Conservation (phyloP, 1,284 basidiomycete genomes). For the Anthracocystis walkeri region DNA sequence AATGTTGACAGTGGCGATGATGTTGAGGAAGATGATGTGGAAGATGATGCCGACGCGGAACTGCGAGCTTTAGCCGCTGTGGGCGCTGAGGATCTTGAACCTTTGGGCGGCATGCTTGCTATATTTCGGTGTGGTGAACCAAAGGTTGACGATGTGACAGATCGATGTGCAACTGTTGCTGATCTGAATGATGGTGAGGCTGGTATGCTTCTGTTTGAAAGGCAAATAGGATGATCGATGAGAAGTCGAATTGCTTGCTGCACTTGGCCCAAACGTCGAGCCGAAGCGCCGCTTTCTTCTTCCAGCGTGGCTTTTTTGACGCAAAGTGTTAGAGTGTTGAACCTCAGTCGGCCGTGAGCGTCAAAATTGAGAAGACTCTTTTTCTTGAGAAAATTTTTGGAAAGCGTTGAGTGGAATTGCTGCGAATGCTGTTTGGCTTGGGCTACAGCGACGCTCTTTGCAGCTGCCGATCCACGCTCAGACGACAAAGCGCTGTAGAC, state of each 20-base stretch:
- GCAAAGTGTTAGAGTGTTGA: conserved; percentile 10
- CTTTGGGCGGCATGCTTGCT: conserved; percentile 42
- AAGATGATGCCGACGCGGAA: conserved; percentile 23
- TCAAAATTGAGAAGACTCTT: neutral
- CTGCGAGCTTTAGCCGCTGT: conserved; percentile 22
- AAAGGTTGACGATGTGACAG: neutral
- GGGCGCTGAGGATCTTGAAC: conserved; percentile 19
- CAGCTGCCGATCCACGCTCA: conserved; percentile 18
- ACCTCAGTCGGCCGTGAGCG: conserved; percentile 26
- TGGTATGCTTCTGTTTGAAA: neutral
- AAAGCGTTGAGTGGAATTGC: conserved; percentile 8
- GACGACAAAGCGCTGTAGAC: conserved; percentile 17
- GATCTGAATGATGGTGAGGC: neutral
- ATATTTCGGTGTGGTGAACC: neutral
- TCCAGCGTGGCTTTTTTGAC: conserved; percentile 27
- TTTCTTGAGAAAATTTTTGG: conserved; percentile 27
- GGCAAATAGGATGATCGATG: conserved; percentile 2
- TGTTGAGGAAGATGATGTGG: conserved; percentile 9
- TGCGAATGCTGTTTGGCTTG: neutral
- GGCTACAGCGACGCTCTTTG: neutral
- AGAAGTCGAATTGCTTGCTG: neutral
- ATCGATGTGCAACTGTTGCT: neutral
- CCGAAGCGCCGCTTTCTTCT: conserved; percentile 10
- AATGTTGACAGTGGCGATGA: conserved; percentile 70
- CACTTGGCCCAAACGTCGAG: conserved; percentile 33